phyloP scores from a whole-genome alignment of 2,329 filamentous ascomycete genomes.

The Dothistroma septosporum region DNA sequence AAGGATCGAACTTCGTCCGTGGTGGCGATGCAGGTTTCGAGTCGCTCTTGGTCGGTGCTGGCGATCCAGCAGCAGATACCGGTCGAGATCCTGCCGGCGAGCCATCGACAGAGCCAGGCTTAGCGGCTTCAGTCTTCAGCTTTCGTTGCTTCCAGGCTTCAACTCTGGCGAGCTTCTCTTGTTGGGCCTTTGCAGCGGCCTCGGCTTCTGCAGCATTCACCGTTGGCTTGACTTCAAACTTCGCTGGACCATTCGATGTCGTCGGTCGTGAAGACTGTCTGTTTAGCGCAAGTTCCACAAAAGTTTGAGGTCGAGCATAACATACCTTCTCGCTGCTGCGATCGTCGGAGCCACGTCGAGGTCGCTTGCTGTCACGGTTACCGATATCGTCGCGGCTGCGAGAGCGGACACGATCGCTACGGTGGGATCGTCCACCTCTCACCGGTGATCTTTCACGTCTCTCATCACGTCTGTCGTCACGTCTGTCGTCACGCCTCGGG shows the following conservation, averaged over 20 bases:
- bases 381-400: constrained; percentile 44
- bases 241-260: constrained; percentile 10
- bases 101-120: constrained; percentile 9
- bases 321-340: constrained; percentile 16
- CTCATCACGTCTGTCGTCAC: constrained; percentile 38
- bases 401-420: constrained; percentile 44
- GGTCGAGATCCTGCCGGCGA: constrained; percentile 11
- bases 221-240: constrained; percentile 4
- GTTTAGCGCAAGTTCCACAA: constrained; percentile 9
- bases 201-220: constrained; percentile 13
- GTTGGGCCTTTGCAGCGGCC: constrained; percentile 52
- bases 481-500: constrained; percentile 41
- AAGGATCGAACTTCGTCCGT: constrained; percentile 79
- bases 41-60: constrained; percentile 2
- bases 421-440: constrained; percentile 41
- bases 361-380: constrained; percentile 49
- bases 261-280: constrained; percentile 20
- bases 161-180: constrained; percentile 70
- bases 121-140: constrained; percentile 33
- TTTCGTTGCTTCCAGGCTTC: constrained; percentile 92
- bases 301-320: neutral
- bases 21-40: constrained; percentile 52
- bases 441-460: constrained; percentile 30
- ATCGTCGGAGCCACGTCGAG: constrained; percentile 12
- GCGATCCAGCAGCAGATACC: constrained; percentile 5